A percentile compares a stretch with the other conserved stretches of the same genome.
Evolutionary conservation across 495 filamentous ascomycete genomes (phyloP).

Genomic region (Neurospora tetraspora): DNA sequence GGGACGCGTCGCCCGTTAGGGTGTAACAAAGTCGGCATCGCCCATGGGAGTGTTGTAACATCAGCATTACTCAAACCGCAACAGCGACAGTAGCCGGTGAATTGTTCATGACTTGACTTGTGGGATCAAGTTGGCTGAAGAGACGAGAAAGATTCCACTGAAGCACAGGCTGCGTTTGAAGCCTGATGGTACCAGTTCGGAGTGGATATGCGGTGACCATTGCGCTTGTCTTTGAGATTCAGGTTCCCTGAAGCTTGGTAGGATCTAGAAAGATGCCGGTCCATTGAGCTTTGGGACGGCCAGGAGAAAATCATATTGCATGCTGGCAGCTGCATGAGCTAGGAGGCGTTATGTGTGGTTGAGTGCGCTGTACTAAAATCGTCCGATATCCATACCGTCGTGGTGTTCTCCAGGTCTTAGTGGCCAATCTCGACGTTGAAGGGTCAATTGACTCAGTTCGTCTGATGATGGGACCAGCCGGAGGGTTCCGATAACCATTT

Average conservation of each 20-base stretch:
- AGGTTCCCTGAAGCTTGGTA: background rate
- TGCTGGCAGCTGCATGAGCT: background rate
- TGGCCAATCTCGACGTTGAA: background rate
- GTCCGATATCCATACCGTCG: background rate
- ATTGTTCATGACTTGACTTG: background rate
- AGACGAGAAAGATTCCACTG: background rate
- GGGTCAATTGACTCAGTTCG: background rate
- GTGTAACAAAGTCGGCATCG: background rate
- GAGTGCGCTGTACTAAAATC: background rate
- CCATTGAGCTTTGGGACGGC: background rate
- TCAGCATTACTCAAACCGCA: background rate
- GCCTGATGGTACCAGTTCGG: background rate
- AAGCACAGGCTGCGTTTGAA: background rate
- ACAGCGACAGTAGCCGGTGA: background rate
- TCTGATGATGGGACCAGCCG: background rate
- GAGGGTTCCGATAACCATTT: background rate
- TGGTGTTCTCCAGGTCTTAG: background rate
- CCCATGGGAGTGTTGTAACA: background rate
- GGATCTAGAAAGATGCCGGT: background rate
- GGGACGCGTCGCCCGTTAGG: background rate
- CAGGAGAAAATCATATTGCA: background rate
- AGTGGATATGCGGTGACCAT: background rate
- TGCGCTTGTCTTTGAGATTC: background rate
- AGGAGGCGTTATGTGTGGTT: background rate
- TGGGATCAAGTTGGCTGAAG: background rate